Conservation (phyloP, 345 rosid genomes). For the Rubroshorea leprosula region DNA sequence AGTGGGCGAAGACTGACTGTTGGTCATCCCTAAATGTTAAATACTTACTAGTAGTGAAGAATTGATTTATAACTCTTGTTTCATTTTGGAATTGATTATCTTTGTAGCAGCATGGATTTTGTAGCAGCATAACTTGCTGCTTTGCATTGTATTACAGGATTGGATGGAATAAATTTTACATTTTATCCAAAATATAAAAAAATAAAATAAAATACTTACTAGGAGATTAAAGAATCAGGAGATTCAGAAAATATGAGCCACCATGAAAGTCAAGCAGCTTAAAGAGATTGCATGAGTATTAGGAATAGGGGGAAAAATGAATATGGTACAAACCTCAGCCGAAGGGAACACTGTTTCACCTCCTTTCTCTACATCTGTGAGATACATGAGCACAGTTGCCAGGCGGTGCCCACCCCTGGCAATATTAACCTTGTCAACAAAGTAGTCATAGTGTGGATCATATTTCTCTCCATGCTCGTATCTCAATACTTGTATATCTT, state of each 20-base stretch:
- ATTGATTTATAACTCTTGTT: no score
- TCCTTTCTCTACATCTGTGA: constrained; percentile 76
- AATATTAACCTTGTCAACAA: constrained; percentile 78
- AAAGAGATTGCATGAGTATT: constrained; percentile 3
- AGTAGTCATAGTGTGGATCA: constrained; percentile 87
- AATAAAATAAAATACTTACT: neutral
- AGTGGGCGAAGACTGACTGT: no score
- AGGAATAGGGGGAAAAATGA: neutral
- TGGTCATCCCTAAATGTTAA: no score
- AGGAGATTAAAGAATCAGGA: neutral
- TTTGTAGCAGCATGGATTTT: no score
- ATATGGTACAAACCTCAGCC: constrained; percentile 60
- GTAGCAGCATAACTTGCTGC: no score
- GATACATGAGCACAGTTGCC: constrained; percentile 91
- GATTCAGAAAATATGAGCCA: neutral
- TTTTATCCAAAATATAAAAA: no score
- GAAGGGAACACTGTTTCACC: constrained; percentile 93
- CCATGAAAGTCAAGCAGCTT: constrained; percentile 1
- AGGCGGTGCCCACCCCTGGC: constrained; percentile 93
- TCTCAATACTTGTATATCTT: constrained; percentile 85
- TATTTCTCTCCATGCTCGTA: constrained; percentile 91
- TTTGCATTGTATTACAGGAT: no score
- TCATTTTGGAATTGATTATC: no score
- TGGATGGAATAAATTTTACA: no score
- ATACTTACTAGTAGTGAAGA: neutral